A percentile compares a stretch with the other conserved stretches of the same genome.
Evolutionary conservation across 2,329 filamentous ascomycete genomes (phyloP).

Genomic region (Aspergillus terreus): DNA sequence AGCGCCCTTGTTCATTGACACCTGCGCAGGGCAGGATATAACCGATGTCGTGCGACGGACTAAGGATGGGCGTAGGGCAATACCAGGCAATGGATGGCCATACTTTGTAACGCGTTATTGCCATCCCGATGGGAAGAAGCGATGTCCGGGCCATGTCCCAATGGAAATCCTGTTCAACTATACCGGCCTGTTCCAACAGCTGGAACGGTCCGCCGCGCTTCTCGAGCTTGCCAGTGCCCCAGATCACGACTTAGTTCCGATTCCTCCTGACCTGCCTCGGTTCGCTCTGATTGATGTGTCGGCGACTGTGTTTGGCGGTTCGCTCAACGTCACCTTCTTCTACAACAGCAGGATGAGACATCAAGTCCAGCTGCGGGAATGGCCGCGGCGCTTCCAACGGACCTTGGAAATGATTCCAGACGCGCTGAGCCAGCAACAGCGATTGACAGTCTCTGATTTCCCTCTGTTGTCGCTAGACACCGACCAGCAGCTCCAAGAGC

Average conservation of each 20-base stretch:
- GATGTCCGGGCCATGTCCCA: background rate
- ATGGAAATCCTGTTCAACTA: slow-evolving; percentile 13
- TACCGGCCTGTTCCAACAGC: slow-evolving; percentile 7
- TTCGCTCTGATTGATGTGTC: slow-evolving; percentile 2
- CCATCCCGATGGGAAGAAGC: background rate
- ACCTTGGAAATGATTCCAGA: slow-evolving; percentile 1
- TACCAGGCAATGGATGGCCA: slow-evolving; percentile 2
- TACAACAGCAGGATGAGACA: background rate
- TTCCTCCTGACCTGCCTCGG: background rate
- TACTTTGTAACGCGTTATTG: slow-evolving; percentile 6
- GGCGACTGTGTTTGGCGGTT: background rate
- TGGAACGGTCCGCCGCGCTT: slow-evolving; percentile 3
- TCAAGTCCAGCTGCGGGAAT: background rate
- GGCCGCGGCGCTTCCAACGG: background rate
- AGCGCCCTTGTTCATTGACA: background rate
- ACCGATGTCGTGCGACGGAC: background rate
- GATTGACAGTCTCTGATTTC: slow-evolving; percentile 10
- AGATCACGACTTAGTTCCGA: background rate
- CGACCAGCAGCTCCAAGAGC: background rate
- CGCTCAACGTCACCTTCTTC: background rate
- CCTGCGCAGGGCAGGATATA: background rate
- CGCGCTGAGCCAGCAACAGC: slow-evolving; percentile 1
- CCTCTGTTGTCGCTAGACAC: slow-evolving; percentile 5
- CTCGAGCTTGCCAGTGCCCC: background rate
- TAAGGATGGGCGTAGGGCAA: slow-evolving; percentile 5